phyloP scores from a whole-genome alignment of 352 stramenopile species.

The Phytophthora brassicae region DNA sequence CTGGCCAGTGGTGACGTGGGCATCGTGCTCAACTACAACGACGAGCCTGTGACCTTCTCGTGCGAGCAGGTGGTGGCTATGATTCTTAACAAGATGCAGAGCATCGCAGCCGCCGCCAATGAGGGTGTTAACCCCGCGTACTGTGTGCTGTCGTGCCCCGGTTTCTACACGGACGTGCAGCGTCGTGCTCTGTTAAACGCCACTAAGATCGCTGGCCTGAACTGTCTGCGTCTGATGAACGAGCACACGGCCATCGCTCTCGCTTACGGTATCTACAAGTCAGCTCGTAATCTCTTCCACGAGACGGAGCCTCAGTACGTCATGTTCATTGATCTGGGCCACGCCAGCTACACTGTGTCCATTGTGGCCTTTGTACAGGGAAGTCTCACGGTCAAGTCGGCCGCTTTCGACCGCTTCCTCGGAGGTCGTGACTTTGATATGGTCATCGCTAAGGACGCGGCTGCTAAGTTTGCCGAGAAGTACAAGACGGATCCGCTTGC shows the following conservation, averaged over 20 bases:
- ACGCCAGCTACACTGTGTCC: conserved; percentile 92
- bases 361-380: conserved; percentile 94
- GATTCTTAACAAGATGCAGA: conserved; percentile 97
- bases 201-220: conserved; percentile 93
- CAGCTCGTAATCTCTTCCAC: conserved; percentile 93
- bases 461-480: conserved; percentile 96
- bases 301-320: conserved; percentile 94
- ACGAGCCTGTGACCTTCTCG: conserved; percentile 89
- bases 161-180: conserved; percentile 98
- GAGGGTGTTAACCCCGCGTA: conserved; percentile 87
- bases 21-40: conserved; percentile 93
- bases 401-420: conserved; percentile 93
- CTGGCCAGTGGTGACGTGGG: conserved; percentile 87
- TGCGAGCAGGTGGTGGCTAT: conserved; percentile 97
- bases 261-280: conserved; percentile 96
- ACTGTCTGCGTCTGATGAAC: conserved; percentile 97
- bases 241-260: conserved; percentile 96
- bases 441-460: conserved; percentile 93
- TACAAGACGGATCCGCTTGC: conserved; percentile 93
- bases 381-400: conserved; percentile 95
- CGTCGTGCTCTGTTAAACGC: conserved; percentile 94
- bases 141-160: conserved; percentile 95
- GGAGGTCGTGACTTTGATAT: conserved; percentile 97
- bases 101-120: conserved; percentile 93
- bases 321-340: conserved; percentile 99